Evolutionary conservation across 345 rosid genomes (phyloP).

Genomic region (Boechera retrofracta): DNA sequence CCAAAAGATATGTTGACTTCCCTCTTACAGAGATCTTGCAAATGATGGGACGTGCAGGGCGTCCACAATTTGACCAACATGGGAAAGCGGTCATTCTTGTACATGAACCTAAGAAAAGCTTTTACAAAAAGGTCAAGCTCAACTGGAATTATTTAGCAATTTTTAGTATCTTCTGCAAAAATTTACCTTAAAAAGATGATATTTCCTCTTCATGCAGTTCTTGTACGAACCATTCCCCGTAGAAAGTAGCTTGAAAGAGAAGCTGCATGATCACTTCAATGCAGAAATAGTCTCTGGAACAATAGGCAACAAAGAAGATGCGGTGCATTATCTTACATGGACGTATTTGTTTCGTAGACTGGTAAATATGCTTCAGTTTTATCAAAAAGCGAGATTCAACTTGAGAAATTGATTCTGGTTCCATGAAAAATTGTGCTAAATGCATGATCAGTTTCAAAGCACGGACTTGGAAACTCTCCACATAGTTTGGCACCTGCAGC

Average conservation of each 20-base stretch:
- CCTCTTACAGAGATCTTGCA: constrained; percentile 98
- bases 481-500: constrained; percentile 13
- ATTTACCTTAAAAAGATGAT: constrained; percentile 29
- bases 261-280: constrained; percentile 80
- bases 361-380: constrained; percentile 55
- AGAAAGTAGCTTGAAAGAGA: constrained; percentile 96
- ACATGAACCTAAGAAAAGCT: constrained; percentile 98
- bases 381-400: constrained; percentile 6
- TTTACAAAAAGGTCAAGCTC: constrained; percentile 83
- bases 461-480: neutral
- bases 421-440: neutral
- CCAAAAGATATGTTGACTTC: constrained; percentile 93
- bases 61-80: constrained; percentile 98
- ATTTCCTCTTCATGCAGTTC: constrained; percentile 61
- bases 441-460: constrained; percentile 17
- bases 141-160: constrained; percentile 18
- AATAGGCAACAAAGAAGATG: constrained; percentile 91
- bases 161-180: constrained; percentile 23
- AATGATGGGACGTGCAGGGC: constrained; percentile 99
- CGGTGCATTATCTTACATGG: constrained; percentile 94
- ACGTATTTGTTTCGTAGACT: constrained; percentile 94
- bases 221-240: constrained; percentile 99
- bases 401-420: neutral
- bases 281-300: constrained; percentile 95
- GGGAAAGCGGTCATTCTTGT: constrained; percentile 99